phyloP scores from a whole-genome alignment of 768 basidiomycete genomes.

The Postia placenta region DNA sequence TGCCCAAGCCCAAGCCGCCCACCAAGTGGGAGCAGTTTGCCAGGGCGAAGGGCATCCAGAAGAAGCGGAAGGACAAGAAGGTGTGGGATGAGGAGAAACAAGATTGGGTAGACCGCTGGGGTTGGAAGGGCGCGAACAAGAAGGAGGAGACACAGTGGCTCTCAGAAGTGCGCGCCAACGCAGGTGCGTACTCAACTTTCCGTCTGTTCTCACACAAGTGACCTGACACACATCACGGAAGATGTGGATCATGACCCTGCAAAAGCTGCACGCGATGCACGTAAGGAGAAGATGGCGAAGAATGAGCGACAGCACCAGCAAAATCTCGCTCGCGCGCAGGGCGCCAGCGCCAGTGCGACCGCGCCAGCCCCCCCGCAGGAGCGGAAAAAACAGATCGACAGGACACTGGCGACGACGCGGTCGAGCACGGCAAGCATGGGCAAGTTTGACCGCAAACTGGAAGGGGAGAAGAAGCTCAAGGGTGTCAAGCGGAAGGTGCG shows the following conservation, averaged over 20 bases:
- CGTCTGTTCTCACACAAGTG: neutral
- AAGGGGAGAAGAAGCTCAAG: conserved; percentile 85
- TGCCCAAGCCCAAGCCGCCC: conserved; percentile 86
- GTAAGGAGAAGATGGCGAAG: conserved; percentile 77
- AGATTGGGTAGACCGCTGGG: conserved; percentile 91
- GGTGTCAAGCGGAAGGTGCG: conserved; percentile 91
- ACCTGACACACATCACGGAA: conserved; percentile 22
- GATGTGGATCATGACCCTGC: conserved; percentile 79
- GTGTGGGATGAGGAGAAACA: conserved; percentile 95
- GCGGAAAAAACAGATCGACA: conserved; percentile 32
- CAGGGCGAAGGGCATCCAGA: conserved; percentile 86
- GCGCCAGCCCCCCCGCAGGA: conserved; percentile 20
- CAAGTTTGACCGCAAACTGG: conserved; percentile 82
- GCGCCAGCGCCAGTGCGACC: conserved; percentile 25
- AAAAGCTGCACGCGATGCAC: conserved; percentile 66
- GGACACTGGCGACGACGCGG: conserved; percentile 39
- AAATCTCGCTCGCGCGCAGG: conserved; percentile 60
- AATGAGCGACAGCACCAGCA: conserved; percentile 73
- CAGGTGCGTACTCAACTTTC: conserved; percentile 48
- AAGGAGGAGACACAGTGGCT: conserved; percentile 85
- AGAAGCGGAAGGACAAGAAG: conserved; percentile 69
- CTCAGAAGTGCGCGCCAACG: conserved; percentile 81
- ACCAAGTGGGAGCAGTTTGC: conserved; percentile 99
- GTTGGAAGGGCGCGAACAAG: conserved; percentile 84
- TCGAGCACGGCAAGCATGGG: conserved; percentile 94